Evolutionary conservation across 2,329 filamentous ascomycete species (phyloP), one percentile per base, ranked within the genome.

Genomic region (Aspergillus clavatus): DNA sequence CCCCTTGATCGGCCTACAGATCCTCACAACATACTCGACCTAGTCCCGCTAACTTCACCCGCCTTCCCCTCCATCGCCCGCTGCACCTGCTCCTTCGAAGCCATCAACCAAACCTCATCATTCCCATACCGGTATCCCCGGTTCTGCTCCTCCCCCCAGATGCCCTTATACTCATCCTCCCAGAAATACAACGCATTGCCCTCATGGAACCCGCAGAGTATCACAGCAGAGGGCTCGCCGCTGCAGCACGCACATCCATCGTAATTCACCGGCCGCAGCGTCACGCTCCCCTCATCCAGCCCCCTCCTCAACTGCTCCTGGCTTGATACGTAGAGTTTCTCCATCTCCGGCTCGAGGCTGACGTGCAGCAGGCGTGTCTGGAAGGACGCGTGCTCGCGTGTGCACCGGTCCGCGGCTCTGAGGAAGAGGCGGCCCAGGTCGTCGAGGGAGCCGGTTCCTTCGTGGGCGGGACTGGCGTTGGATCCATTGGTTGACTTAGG

Each of bases 231-330:
- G 1, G 52, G 51, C 21, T 56, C 47, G 1, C 56, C 56, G 4
- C 31, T 29, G 24, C 56, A 60, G 28, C 55, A 58, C 1, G 51
- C 27, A 41, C 57, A 58, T 7, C 43, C 46, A 1, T 16, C n/a
- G 4, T 24, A 14, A 7, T 29, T 26, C 10, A 8, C n/a, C 8
- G 28, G 31, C 1, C 48, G 47, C 5, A 37, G 22, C 2, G 12
- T 35, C 4, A 56, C 46, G 1, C 38, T 45, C 3, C 54, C 52
- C n/a, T 51, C 39, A 2, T 36, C 12, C 3, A 50, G 3, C 0
- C 46, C 47, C 2, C 43, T 26, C 0, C 14, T 4, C 2, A 51
- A 35, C 7, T 38, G n/a, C 0, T 29, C 24, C 5, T 51, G 22
- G 21, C 37, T 47, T 2, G 39, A n/a, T 1, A 21, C 11, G 24